Base-by-base conservation (phyloP, 495 filamentous ascomycete species). In the Penicillium desertorum region DNA sequence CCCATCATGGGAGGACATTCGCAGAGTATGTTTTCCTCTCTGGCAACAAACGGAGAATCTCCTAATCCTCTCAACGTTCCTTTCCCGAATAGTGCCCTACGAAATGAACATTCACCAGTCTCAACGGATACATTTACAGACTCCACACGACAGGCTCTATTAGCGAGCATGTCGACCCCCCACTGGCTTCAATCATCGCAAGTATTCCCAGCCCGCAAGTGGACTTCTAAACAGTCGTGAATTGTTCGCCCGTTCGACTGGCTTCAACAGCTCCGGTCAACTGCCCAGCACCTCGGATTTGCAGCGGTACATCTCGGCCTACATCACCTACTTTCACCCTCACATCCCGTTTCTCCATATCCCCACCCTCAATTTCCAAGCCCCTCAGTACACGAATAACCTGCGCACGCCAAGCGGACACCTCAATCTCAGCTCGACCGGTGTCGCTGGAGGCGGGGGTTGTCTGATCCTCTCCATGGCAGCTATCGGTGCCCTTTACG, bases 391-490 rank as follows among this genome's bases (percentile, higher is more conserved):
- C 61, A 81, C 84, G 29, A 83, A 76, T 60, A 82, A 80, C 60
- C 57, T 87, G 51, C 75, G 81, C 65, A 75, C 76, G 2, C 70
- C 78, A 5, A 79, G 77, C 54, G 78, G 79, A 30, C 78, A 86
- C 56, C 63, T 74, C 30, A 75, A 77, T 51, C 79, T 81, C 59
- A 83, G 83, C 62, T 85, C 85, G 54, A 78, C 81, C 36, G 84
- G 84, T 49, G 82, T 88, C 53, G 77, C 84, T 50, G 90, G 91
- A 43, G 93, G 93, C 37, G 90, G 88, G 45, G 94, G 93, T 46
- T 96, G 91, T 67, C 77, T 98, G 58, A 87, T 98, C 53, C 81
- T 98, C 17, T 94, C 92, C 8, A 98, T 98, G 87, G 91, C 95
- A 50, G 91, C 94, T 49, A 95, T 98, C 62, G 94, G 94, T 47